Conservation (phyloP, 305 asterid genomes). For the Fraxinus ornus region DNA sequence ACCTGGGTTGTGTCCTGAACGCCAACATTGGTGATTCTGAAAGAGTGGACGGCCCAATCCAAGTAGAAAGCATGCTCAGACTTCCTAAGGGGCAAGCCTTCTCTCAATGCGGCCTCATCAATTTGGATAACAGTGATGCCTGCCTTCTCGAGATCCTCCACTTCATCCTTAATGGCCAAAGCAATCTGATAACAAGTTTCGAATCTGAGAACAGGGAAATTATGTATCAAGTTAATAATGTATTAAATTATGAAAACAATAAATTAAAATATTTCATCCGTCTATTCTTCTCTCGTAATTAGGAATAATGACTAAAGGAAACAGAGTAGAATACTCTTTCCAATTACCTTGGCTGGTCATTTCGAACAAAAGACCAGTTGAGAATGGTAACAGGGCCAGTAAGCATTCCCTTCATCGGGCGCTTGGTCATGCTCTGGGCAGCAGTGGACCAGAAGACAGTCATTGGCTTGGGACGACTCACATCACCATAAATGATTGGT, state of each 20-base stretch:
- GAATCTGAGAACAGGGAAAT: slow-evolving; percentile 23
- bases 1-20: slow-evolving; percentile 35
- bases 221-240: slow-evolving; percentile 4
- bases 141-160: slow-evolving; percentile 49
- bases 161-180: slow-evolving; percentile 44
- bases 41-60: slow-evolving; percentile 47
- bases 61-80: slow-evolving; percentile 41
- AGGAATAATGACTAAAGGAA: neutral
- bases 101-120: slow-evolving; percentile 48
- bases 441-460: slow-evolving; percentile 44
- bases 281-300: neutral
- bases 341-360: slow-evolving; percentile 37
- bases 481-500: no score
- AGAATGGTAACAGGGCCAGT: slow-evolving; percentile 52
- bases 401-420: slow-evolving; percentile 57
- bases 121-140: slow-evolving; percentile 43
- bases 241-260: neutral
- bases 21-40: slow-evolving; percentile 39
- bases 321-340: neutral
- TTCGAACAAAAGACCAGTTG: slow-evolving; percentile 48
- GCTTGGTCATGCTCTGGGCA: slow-evolving; percentile 50
- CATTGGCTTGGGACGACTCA: no score
- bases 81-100: slow-evolving; percentile 43
- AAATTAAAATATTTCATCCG: neutral
- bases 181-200: slow-evolving; percentile 49